Evolutionary conservation across 2,329 filamentous ascomycete species (phyloP).

Genomic region (Diaporthe sp.): DNA sequence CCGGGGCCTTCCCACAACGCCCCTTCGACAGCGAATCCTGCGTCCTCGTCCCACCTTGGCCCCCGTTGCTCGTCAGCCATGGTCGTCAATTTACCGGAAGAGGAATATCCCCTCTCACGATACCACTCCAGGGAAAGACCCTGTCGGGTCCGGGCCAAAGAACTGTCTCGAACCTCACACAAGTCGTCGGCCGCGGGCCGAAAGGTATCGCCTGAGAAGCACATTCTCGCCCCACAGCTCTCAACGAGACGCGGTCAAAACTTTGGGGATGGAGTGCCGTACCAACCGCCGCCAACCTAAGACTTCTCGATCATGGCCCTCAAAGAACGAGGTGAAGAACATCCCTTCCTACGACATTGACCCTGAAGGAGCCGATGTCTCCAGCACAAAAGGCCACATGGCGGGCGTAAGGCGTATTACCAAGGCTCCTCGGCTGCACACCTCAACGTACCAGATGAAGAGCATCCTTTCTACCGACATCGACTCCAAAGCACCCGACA

Average conservation of each 20-base stretch:
- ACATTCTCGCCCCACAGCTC: background rate
- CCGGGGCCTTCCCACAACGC: background rate
- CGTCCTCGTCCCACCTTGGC: background rate
- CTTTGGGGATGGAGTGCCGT: background rate
- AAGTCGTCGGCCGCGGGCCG: background rate
- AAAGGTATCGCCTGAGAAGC: background rate
- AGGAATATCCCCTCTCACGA: background rate
- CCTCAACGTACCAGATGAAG: background rate
- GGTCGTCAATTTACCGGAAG: background rate
- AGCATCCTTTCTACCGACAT: no score
- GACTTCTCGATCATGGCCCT: background rate
- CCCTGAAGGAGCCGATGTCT: background rate
- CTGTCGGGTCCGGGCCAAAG: background rate
- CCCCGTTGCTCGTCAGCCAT: background rate
- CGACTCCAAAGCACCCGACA: no score
- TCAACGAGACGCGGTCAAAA: background rate
- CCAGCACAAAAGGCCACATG: background rate
- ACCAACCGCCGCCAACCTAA: background rate
- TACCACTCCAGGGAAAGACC: background rate
- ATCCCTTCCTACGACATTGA: background rate
- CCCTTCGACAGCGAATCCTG: background rate
- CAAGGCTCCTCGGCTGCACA: background rate
- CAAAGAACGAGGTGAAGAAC: background rate
- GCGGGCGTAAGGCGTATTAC: background rate
- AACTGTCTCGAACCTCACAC: background rate